Conservation (phyloP, 768 basidiomycete genomes). For the Suillus weaverae region DNA sequence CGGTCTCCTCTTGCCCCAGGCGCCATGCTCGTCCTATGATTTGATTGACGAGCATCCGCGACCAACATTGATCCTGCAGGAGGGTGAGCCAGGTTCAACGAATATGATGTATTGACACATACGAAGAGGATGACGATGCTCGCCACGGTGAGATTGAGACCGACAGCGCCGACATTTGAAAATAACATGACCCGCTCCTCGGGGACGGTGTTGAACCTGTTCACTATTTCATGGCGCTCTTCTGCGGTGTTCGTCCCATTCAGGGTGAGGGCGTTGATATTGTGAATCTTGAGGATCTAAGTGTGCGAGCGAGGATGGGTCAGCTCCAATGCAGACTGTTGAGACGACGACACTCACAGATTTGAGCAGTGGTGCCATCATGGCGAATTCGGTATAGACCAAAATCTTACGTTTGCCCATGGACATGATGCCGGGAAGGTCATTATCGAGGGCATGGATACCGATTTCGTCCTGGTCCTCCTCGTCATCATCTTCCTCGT, state of each 20-base stretch:
- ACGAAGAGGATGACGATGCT: slow-evolving; percentile 26
- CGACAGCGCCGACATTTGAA: slow-evolving; percentile 22
- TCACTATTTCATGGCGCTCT: neutral
- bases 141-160: slow-evolving; percentile 25
- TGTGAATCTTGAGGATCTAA: neutral
- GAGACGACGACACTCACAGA: neutral
- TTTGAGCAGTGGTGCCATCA: neutral
- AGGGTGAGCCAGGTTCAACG: neutral
- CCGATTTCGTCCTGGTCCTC: neutral
- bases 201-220: neutral
- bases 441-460: neutral
- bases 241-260: neutral
- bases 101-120: neutral
- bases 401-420: neutral
- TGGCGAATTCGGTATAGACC: slow-evolving; percentile 1
- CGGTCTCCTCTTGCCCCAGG: slow-evolving; percentile 11
- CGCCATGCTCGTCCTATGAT: slow-evolving; percentile 17
- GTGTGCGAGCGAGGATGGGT: neutral
- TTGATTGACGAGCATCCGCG: slow-evolving; percentile 14
- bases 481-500: neutral
- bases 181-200: slow-evolving; percentile 19
- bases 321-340: neutral
- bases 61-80: slow-evolving; percentile 13
- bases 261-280: neutral
- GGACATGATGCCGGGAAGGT: neutral